Percentiles rank a stretch among this genome's conserved stretches.
Evolutionary conservation across 2,329 filamentous ascomycete genomes (phyloP).

Genomic region (Basipetospora sp.): DNA sequence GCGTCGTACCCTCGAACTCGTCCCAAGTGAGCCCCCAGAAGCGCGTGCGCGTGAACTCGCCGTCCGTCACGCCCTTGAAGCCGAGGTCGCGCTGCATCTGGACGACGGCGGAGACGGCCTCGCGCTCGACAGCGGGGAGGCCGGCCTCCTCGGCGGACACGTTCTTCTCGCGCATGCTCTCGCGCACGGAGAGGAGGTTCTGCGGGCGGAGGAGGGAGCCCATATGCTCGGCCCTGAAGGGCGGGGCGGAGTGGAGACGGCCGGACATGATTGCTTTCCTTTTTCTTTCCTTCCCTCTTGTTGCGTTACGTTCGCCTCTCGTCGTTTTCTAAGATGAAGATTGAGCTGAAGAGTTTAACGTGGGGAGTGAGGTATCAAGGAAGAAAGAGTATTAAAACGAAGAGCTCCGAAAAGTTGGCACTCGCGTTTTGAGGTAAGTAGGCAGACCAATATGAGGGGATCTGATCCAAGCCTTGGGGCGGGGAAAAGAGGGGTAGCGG

Average conservation of each 20-base stretch:
- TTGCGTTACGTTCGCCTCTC: no score
- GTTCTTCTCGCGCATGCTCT: slow-evolving; percentile 18
- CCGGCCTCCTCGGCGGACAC: slow-evolving; percentile 36
- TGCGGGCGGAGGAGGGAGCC: slow-evolving; percentile 60
- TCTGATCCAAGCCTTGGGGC: no score
- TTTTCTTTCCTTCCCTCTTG: neutral
- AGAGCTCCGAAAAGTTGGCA: no score
- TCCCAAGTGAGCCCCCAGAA: slow-evolving; percentile 41
- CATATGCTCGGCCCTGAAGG: slow-evolving; percentile 63
- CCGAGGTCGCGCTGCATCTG: slow-evolving; percentile 53
- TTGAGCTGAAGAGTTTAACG: no score
- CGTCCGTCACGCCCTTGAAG: slow-evolving; percentile 52
- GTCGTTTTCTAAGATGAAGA: no score
- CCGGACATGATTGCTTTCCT: neutral
- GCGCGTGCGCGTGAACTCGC: slow-evolving; percentile 48
- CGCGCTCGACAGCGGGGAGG: slow-evolving; percentile 47
- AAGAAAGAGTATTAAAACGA: no score
- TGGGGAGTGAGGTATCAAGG: no score
- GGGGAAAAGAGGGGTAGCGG: no score
- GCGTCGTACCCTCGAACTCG: slow-evolving; percentile 34
- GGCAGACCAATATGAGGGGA: no score
- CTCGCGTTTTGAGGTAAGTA: no score
- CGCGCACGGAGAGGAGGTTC: slow-evolving; percentile 17
- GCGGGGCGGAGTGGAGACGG: slow-evolving; percentile 20
- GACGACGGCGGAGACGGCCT: slow-evolving; percentile 51